A percentile compares a stretch with the other conserved stretches of the same genome.
These are phyloP conservation scores for Gaeumannomyces sp. DNA, from an alignment of 2,329 filamentous ascomycete genomes.

Conservation along the genomic window DNA sequence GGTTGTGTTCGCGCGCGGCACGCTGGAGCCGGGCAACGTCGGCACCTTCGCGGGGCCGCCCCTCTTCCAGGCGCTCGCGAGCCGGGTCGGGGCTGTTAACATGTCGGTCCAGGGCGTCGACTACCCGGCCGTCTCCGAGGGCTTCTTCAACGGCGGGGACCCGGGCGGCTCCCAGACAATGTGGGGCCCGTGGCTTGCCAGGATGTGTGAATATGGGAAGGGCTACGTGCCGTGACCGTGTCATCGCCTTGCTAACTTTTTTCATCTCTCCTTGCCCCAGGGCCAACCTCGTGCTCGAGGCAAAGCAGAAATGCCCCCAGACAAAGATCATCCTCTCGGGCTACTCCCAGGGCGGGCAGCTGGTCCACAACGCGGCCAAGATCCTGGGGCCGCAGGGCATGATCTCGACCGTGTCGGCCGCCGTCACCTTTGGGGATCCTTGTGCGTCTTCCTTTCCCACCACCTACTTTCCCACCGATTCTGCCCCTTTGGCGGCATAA, in stretches of 20 bases:
- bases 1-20: conserved; percentile 51
- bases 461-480: not conserved
- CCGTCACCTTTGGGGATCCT: conserved; percentile 9
- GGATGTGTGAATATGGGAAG: no score
- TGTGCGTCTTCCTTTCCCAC: not conserved
- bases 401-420: not conserved
- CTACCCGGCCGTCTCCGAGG: conserved; percentile 39
- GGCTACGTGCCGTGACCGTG: no score
- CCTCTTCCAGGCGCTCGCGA: conserved; percentile 39
- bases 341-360: conserved; percentile 21
- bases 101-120: conserved; percentile 48
- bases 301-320: conserved; percentile 23
- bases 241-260: no score
- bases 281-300: conserved; percentile 6
- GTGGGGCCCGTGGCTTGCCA: conserved; percentile 14
- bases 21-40: conserved; percentile 45
- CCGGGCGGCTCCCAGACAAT: conserved; percentile 35
- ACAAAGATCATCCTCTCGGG: conserved; percentile 33
- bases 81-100: conserved; percentile 33
- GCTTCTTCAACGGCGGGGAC: conserved; percentile 42
- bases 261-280: not conserved
- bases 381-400: conserved; percentile 7
- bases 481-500: no score
- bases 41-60: conserved; percentile 43
- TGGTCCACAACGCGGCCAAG: conserved; percentile 18